Evolutionary conservation across 108 stramenopile species (phyloP).

Genomic region (Fragilariopsis cylindrus): DNA sequence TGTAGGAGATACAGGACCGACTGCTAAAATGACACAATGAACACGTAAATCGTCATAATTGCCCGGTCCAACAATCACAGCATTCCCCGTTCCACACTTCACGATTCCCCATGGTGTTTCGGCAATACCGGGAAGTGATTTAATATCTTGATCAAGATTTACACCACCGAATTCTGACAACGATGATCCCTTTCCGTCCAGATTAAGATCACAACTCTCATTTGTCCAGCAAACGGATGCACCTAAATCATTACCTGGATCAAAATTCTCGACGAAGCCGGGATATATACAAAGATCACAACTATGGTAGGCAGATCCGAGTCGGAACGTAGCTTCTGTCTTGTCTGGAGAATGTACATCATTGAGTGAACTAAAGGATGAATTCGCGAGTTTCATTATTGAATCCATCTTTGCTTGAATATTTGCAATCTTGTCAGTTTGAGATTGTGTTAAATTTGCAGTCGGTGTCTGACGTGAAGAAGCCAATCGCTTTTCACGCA

Average conservation of each 20-base stretch:
- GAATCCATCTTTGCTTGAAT: constrained; percentile 33
- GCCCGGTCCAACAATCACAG: constrained; percentile 45
- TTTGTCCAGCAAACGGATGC: constrained; percentile 46
- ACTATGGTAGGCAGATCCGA: constrained; percentile 39
- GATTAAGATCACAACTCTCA: constrained; percentile 38
- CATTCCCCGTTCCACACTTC: constrained; percentile 43
- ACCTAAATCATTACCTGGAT: constrained; percentile 39
- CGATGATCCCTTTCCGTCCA: constrained; percentile 19
- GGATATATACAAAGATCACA: constrained; percentile 37
- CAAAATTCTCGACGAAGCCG: constrained; percentile 26
- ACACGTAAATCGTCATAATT: constrained; percentile 36
- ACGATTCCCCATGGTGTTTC: constrained; percentile 38
- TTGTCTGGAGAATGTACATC: constrained; percentile 26
- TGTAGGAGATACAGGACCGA: constrained; percentile 29
- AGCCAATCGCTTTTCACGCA: constrained; percentile 32
- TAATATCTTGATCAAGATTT: constrained; percentile 26
- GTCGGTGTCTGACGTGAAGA: neutral
- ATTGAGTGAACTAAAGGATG: constrained; percentile 27
- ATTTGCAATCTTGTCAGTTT: constrained; percentile 26
- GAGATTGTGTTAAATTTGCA: constrained; percentile 1
- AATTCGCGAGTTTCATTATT: constrained; percentile 39
- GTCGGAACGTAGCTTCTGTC: constrained; percentile 26
- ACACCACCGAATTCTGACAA: constrained; percentile 28
- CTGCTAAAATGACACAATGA: constrained; percentile 41
- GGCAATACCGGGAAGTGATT: constrained; percentile 33